Conservation (phyloP, 1,139 yeast species). For the Diutina ranongensis region DNA sequence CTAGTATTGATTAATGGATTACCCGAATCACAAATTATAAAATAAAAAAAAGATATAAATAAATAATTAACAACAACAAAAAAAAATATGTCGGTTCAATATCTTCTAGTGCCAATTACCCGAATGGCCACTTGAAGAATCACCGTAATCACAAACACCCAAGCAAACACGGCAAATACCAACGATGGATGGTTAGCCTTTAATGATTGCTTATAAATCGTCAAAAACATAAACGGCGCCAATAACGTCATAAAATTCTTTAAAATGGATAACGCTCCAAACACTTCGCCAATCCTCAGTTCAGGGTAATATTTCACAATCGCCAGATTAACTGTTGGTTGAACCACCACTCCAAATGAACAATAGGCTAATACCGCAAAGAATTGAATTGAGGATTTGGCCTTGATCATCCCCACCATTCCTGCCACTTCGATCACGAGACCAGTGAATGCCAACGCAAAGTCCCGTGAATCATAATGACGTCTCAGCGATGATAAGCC, state of each 20-base stretch:
- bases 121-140: neutral
- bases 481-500: slow-evolving; percentile 24
- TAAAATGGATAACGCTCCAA: slow-evolving; percentile 10
- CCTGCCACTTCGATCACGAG: slow-evolving; percentile 29
- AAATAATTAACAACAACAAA: too few relatives aligned
- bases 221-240: slow-evolving; percentile 1
- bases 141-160: neutral
- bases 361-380: slow-evolving; percentile 17
- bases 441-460: slow-evolving; percentile 16
- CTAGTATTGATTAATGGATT: too few relatives aligned
- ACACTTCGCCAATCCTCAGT: slow-evolving; percentile 38
- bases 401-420: slow-evolving; percentile 16
- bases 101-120: neutral
- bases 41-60: too few relatives aligned
- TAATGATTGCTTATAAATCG: neutral
- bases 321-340: slow-evolving; percentile 41
- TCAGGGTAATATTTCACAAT: slow-evolving; percentile 40
- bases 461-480: slow-evolving; percentile 46
- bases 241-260: neutral
- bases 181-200: neutral
- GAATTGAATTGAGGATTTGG: slow-evolving; percentile 8
- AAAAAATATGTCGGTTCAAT: neutral
- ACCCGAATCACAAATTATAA: too few relatives aligned
- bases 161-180: neutral
- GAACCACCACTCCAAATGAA: slow-evolving; percentile 27